These are phyloP conservation scores for Margaritispora aquatica DNA, from an alignment of 495 filamentous ascomycete species.

Conservation along the genomic window DNA sequence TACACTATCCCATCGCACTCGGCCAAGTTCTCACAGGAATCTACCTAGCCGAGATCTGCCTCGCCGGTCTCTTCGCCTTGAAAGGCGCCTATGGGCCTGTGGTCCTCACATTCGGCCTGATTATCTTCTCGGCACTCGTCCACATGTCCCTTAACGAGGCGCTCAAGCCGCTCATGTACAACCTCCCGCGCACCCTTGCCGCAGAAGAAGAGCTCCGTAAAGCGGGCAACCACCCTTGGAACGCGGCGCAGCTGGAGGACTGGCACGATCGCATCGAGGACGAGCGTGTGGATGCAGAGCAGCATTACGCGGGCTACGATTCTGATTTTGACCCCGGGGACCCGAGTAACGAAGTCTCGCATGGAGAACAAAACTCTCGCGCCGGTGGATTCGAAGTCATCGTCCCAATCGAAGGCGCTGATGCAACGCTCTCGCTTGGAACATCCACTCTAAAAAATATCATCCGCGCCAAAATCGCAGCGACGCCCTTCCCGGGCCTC, in stretches of 20 bases:
- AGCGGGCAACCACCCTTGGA: slow-evolving; percentile 32
- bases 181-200: slow-evolving; percentile 59
- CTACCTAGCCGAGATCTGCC: slow-evolving; percentile 77
- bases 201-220: slow-evolving; percentile 42
- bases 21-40: slow-evolving; percentile 85
- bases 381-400: no score
- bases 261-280: slow-evolving; percentile 43
- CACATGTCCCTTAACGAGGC: slow-evolving; percentile 74
- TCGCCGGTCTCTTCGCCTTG: slow-evolving; percentile 85
- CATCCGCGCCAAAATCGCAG: slow-evolving; percentile 21
- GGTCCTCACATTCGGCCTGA: slow-evolving; percentile 73
- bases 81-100: slow-evolving; percentile 67
- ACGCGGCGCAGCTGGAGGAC: slow-evolving; percentile 34
- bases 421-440: slow-evolving; percentile 25
- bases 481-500: slow-evolving; percentile 28
- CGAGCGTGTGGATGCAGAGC: slow-evolving; percentile 20
- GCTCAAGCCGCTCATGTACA: slow-evolving; percentile 70
- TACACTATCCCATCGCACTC: slow-evolving; percentile 75
- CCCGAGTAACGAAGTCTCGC: slow-evolving; percentile 26
- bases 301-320: slow-evolving; percentile 23
- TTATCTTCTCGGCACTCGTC: slow-evolving; percentile 74
- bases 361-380: slow-evolving; percentile 27
- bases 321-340: slow-evolving; percentile 27
- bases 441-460: slow-evolving; percentile 10
- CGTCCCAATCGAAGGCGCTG: slow-evolving; percentile 25